phyloP scores from a whole-genome alignment of 345 rosid species.

The Aurinia saxatilis region DNA sequence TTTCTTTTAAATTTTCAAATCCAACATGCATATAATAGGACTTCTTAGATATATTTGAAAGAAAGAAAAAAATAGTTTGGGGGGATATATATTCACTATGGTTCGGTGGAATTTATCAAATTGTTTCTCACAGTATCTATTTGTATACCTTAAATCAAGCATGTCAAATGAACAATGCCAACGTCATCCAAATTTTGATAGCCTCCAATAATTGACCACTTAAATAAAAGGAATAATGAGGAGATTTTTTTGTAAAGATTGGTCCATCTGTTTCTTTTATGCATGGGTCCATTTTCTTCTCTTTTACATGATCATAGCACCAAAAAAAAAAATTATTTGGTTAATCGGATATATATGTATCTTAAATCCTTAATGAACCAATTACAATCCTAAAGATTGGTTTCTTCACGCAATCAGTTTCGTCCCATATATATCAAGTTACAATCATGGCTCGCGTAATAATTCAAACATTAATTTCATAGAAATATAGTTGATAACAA shows the following conservation, averaged over 20 bases:
- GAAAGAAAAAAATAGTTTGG: no score
- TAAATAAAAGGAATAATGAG: constrained; percentile 10
- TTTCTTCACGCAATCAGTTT: constrained; percentile 22
- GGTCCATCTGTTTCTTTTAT: constrained; percentile 9
- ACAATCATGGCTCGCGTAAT: background rate
- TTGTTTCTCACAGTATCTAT: background rate
- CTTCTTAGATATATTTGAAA: no score
- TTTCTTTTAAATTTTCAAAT: background rate
- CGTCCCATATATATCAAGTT: background rate
- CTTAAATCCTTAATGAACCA: background rate
- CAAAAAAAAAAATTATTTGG: background rate
- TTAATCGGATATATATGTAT: background rate
- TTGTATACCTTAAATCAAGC: background rate
- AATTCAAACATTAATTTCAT: background rate
- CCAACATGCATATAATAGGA: no score
- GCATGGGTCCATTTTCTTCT: constrained; percentile 10
- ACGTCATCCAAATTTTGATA: background rate
- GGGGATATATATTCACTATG: no score
- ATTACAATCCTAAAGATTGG: background rate
- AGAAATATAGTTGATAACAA: background rate
- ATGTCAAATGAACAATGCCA: background rate
- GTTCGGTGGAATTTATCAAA: background rate
- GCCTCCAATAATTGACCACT: constrained; percentile 18
- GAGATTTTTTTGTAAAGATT: background rate
- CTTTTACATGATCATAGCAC: background rate